A percentile compares a stretch with the other conserved stretches of the same genome.
These are phyloP conservation scores for Sporothrix pseudoabietina DNA, from an alignment of 2,329 filamentous ascomycete genomes.

Conservation along the genomic window DNA sequence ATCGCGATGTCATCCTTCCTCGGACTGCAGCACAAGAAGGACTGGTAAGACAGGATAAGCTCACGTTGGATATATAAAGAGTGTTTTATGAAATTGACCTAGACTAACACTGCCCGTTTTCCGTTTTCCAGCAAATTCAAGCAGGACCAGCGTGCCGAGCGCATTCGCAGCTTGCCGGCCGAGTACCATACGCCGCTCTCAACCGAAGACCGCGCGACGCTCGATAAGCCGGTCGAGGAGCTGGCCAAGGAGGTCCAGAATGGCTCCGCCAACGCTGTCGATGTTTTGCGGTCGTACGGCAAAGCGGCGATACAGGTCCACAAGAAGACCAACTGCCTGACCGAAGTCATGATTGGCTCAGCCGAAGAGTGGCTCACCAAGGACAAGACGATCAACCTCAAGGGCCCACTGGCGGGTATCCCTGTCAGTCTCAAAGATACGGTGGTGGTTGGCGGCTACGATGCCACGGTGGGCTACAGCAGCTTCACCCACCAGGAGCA, in stretches of 20 bases:
- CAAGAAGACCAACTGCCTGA: conserved; percentile 83
- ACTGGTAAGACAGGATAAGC: conserved; percentile 30
- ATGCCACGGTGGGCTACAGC: conserved; percentile 80
- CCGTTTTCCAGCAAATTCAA: conserved; percentile 66
- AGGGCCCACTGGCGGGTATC: conserved; percentile 82
- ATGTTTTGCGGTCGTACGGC: conserved; percentile 81
- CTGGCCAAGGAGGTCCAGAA: conserved; percentile 78
- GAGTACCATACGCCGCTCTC: conserved; percentile 69
- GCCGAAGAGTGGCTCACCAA: conserved; percentile 69
- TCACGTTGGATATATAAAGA: background rate
- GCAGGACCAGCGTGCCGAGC: conserved; percentile 70
- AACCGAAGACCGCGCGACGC: conserved; percentile 63
- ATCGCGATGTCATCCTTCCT: conserved; percentile 32
- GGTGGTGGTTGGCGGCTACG: conserved; percentile 79
- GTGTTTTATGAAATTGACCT: conserved; percentile 33
- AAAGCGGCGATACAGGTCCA: conserved; percentile 85
- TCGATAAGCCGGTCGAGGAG: conserved; percentile 73
- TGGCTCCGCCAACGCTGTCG: conserved; percentile 64
- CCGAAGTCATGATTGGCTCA: conserved; percentile 78
- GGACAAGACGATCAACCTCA: conserved; percentile 60
- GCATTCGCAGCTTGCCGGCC: conserved; percentile 65
- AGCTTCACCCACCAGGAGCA: conserved; percentile 68
- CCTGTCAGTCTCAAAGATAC: conserved; percentile 83
- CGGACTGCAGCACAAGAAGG: conserved; percentile 30
- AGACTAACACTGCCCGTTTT: conserved; percentile 33